A percentile compares a stretch with the other conserved stretches of the same genome.
Conservation (phyloP, 2,329 filamentous ascomycete genomes). For the Aureobasidium sp. region DNA sequence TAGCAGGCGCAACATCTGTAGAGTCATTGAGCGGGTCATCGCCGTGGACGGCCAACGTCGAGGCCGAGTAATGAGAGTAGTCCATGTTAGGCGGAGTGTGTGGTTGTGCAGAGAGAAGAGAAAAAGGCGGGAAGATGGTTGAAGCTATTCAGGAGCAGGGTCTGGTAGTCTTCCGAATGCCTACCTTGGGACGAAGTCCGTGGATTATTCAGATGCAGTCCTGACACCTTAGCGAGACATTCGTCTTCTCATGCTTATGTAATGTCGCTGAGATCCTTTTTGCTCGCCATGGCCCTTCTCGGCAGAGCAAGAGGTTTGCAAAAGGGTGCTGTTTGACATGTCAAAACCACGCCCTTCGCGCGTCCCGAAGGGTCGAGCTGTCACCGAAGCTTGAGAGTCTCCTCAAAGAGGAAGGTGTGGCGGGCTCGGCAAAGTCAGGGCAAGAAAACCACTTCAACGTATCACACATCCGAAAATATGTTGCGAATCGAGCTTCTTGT, state of each 20-base stretch:
- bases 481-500: background rate
- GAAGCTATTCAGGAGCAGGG: background rate
- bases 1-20: conserved; percentile 72
- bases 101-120: background rate
- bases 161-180: background rate
- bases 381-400: background rate
- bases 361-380: background rate
- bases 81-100: background rate
- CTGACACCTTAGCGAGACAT: background rate
- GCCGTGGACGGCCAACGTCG: conserved; percentile 26
- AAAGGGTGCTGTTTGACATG: background rate
- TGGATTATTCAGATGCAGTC: background rate
- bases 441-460: background rate
- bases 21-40: conserved; percentile 27
- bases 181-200: background rate
- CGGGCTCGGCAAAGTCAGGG: background rate
- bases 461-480: background rate
- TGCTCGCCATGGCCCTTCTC: background rate
- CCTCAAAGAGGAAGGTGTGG: background rate
- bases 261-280: too few species aligned
- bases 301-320: background rate
- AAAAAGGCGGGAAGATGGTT: background rate
- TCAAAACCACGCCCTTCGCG: background rate
- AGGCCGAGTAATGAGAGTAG: conserved; percentile 17
- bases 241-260: background rate